Conservation (phyloP, 2,329 filamentous ascomycete genomes). For the Ceratocystis eucalypticola region DNA sequence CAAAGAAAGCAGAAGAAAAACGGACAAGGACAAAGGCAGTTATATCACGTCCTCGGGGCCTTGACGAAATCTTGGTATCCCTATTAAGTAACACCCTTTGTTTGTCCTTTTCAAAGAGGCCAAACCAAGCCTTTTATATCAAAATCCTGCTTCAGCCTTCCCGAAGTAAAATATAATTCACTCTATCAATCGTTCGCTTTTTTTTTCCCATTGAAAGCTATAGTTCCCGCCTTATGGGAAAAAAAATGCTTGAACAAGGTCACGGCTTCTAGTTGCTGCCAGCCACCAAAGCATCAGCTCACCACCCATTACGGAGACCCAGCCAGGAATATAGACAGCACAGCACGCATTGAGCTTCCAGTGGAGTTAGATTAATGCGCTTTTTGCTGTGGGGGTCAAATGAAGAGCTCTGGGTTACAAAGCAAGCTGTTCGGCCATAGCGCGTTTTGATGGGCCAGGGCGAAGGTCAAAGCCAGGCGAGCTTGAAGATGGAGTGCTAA, state of each 20-base stretch:
- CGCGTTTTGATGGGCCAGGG: neutral
- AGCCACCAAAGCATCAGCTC: slow-evolving; percentile 6
- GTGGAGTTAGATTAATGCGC: neutral
- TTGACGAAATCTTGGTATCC: too few species aligned
- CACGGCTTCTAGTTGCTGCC: neutral
- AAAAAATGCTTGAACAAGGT: neutral
- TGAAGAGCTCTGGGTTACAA: slow-evolving; percentile 16
- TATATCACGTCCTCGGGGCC: too few species aligned
- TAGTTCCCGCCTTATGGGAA: too few species aligned
- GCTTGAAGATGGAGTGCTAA: neutral
- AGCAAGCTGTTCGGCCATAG: neutral
- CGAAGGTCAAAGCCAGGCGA: neutral
- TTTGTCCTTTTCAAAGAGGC: neutral
- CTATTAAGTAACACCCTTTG: neutral
- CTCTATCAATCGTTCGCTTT: neutral
- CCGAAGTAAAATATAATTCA: neutral
- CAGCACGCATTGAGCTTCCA: neutral
- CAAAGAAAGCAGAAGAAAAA: neutral
- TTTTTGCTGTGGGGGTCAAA: slow-evolving; percentile 8
- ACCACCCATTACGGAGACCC: neutral
- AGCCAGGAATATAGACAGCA: neutral
- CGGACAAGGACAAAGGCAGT: neutral
- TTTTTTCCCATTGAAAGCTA: neutral
- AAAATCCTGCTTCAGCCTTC: neutral
- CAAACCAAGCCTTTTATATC: slow-evolving; percentile 1